These are phyloP conservation scores for Sphaerulina vaccinii DNA, from an alignment of 2,329 filamentous ascomycete genomes.

Conservation along the genomic window DNA sequence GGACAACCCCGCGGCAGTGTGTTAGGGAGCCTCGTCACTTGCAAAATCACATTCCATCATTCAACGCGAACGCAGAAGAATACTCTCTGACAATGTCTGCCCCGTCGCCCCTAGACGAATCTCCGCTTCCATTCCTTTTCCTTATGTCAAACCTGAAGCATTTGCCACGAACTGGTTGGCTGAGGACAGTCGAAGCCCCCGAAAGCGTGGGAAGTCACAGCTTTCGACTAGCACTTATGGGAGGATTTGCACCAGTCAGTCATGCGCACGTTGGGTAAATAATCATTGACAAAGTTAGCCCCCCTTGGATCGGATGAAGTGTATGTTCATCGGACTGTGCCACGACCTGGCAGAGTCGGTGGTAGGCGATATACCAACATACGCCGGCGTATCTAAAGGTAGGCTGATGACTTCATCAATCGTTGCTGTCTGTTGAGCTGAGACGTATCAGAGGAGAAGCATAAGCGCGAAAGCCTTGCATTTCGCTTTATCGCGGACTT, in stretches of 20 bases:
- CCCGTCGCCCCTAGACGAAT: conserved; percentile 4
- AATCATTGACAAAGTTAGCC: conserved; percentile 7
- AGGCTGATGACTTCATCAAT: conserved; percentile 4
- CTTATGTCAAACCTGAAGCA: conserved; percentile 6
- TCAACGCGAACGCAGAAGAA: conserved; percentile 6
- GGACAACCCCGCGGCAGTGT: conserved; percentile 1
- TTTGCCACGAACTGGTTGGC: conserved; percentile 5
- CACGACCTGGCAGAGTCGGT: conserved; percentile 16
- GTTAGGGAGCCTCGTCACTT: background rate
- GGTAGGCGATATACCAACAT: conserved; percentile 18
- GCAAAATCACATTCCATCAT: conserved; percentile 7
- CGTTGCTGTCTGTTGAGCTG: conserved; percentile 5
- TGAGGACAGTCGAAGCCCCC: conserved; percentile 5
- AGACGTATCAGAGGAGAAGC: conserved; percentile 7
- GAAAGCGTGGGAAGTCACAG: conserved; percentile 6
- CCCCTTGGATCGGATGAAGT: conserved; percentile 8
- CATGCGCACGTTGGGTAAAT: conserved; percentile 5
- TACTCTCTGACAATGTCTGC: conserved; percentile 5
- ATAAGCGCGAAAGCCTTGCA: conserved; percentile 7
- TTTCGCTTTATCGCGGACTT: conserved; percentile 5
- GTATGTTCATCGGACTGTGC: conserved; percentile 14
- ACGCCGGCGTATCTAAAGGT: conserved; percentile 4
- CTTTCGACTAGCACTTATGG: conserved; percentile 7
- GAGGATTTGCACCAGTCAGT: conserved; percentile 5
- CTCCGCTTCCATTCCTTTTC: conserved; percentile 7